Evolutionary conservation across 495 filamentous ascomycete genomes (phyloP).

Genomic region (Penicillium subrubescens): DNA sequence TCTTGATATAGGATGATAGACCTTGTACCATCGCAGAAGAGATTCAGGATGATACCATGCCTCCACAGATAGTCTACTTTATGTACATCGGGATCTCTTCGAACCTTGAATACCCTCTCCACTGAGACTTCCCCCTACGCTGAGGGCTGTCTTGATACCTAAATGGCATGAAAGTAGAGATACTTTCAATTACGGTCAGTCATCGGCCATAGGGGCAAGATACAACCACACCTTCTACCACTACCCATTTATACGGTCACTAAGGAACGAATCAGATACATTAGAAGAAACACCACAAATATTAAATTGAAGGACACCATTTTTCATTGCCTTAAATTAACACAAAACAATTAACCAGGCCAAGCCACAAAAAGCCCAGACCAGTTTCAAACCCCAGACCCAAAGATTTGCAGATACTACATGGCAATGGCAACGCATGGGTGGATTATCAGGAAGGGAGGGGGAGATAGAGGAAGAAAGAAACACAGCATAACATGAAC

Average conservation of each 20-base stretch:
- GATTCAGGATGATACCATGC: neutral
- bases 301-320: slow-evolving; percentile 14
- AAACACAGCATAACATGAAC: neutral
- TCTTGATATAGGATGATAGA: slow-evolving; percentile 5
- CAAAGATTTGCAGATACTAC: slow-evolving; percentile 10
- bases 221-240: neutral
- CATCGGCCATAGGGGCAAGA: neutral
- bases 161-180: neutral
- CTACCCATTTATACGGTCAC: neutral
- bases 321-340: slow-evolving; percentile 21
- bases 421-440: slow-evolving; percentile 9
- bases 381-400: neutral
- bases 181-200: neutral
- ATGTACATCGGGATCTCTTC: neutral
- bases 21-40: neutral
- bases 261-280: neutral
- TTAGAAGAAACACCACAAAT: neutral
- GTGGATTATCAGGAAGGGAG: slow-evolving; percentile 10
- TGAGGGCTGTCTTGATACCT: neutral
- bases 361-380: slow-evolving; percentile 8
- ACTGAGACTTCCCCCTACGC: neutral
- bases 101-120: neutral
- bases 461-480: neutral
- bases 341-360: slow-evolving; percentile 8
- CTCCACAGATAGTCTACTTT: neutral